phyloP scores from a whole-genome alignment of 169 alveolate species.

The Eimeria acervulina region DNA sequence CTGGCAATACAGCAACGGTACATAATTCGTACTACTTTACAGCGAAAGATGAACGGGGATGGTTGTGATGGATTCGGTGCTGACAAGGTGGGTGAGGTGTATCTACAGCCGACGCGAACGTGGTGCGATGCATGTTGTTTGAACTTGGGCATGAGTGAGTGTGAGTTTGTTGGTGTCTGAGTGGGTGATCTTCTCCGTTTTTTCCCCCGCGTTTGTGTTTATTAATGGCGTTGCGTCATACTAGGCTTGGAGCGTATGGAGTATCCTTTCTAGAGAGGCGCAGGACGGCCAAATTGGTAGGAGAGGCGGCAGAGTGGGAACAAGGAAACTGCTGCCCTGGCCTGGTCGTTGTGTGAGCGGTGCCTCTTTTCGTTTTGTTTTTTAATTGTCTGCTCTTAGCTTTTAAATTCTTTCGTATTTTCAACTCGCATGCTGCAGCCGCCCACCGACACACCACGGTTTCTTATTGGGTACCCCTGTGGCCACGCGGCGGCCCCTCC shows the following conservation, averaged over 20 bases:
- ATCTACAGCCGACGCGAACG: constrained; percentile 2
- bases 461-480: neutral
- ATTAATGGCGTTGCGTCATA: constrained; percentile 1
- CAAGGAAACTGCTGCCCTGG: neutral
- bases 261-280: neutral
- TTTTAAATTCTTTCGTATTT: neutral
- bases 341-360: neutral
- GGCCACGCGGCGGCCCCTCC: neutral
- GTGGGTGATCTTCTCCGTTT: neutral
- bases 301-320: neutral
- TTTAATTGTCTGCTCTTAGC: neutral
- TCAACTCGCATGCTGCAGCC: constrained; percentile 41
- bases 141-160: neutral
- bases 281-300: neutral
- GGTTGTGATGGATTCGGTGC: neutral
- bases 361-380: neutral
- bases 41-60: neutral
- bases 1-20: neutral
- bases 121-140: neutral
- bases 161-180: neutral
- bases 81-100: constrained; percentile 21
- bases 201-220: neutral
- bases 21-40: neutral
- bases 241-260: neutral
- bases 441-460: neutral